A percentile compares a stretch with the other conserved stretches of the same genome.
phyloP scores from a whole-genome alignment of 495 filamentous ascomycete genomes.

The Lophiotrema nucula region DNA sequence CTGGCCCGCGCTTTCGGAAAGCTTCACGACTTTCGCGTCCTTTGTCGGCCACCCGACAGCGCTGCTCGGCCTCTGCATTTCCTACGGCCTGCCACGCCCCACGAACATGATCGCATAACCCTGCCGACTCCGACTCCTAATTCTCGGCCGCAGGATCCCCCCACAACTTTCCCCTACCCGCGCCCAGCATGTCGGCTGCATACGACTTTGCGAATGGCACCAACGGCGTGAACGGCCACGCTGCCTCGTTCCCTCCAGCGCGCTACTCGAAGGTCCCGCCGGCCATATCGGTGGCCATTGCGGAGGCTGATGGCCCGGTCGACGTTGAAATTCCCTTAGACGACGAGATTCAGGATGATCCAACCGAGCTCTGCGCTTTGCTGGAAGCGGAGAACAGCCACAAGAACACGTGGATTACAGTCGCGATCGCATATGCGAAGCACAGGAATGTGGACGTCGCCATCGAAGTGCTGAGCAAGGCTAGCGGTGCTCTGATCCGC shows the following conservation, averaged over 20 bases:
- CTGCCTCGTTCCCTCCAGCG: conserved; percentile 37
- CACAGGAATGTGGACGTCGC: conserved; percentile 89
- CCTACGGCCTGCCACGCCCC: not conserved
- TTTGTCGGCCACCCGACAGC: not conserved
- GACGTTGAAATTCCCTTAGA: conserved; percentile 91
- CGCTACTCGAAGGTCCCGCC: conserved; percentile 62
- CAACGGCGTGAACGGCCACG: conserved; percentile 58
- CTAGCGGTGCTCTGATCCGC: conserved; percentile 68
- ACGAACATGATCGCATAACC: not conserved
- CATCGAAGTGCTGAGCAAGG: conserved; percentile 87
- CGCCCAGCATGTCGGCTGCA: conserved; percentile 48
- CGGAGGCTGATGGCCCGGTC: conserved; percentile 66
- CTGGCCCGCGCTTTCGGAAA: not conserved
- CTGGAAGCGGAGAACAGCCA: conserved; percentile 88
- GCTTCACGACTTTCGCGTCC: not conserved
- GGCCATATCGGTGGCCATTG: conserved; percentile 26
- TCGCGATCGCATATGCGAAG: conserved; percentile 95
- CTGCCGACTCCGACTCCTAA: too few relatives aligned
- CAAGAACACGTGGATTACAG: conserved; percentile 90
- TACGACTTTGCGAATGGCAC: conserved; percentile 51
- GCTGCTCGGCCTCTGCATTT: not conserved
- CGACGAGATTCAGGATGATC: conserved; percentile 85
- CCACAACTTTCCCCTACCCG: not conserved
- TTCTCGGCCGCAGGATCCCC: too few relatives aligned
- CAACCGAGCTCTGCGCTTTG: conserved; percentile 89